Base-by-base conservation (phyloP, 306 rosid genomes). In the Echinosophora koreensis region DNA sequence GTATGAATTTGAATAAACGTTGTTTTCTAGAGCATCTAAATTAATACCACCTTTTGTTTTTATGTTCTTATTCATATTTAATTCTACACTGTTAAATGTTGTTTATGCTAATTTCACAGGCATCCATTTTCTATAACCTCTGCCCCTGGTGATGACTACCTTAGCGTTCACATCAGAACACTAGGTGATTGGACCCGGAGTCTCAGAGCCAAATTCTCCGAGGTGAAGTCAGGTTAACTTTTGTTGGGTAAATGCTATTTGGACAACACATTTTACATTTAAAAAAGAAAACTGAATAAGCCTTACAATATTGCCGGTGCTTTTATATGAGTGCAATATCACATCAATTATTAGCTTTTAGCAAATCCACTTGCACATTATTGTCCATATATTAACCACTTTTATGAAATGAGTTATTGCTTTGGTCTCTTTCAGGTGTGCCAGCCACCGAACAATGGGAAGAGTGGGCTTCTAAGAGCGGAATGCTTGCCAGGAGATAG, bases 51-150 rank as follows among this genome's bases (percentile, higher is more conserved):
- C 22, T 13, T n/a, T 41, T 11, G 3, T 8, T 13, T 32, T 34
- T 6, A 8, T 37, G n/a, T 51, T 49, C 27, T 66, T 50, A 2
- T 14, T 81, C 2, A 9, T 69, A 5, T 62, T 59, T 22, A 12
- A 22, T 70, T 66, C 67, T 55, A 3, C 8, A 30, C 0, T 17
- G 17, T 41, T 17, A 34, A 28, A 47, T 27, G 7, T 61, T 83
- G 72, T 70, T 69, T 54, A 67, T 77, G 50, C 7, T 44, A 2
- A 2, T 30, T n/a, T 52, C 9, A 54, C 86, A 90, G 94, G 94
- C 94, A 90, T 70, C 94, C 94, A 54, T 90, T 90, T 81, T 90
- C 91, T 70, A 84, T 90, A 77, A 87, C 91, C 79, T 90, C 94
- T 0, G 87, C 94, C 51, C 94, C 94, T 10, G 88, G 90, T 59